A percentile compares a stretch with the other conserved stretches of the same genome.
These are phyloP conservation scores for Sclerotinia sclerotiorum DNA, from an alignment of 2,329 filamentous ascomycete genomes.

Conservation along the genomic window DNA sequence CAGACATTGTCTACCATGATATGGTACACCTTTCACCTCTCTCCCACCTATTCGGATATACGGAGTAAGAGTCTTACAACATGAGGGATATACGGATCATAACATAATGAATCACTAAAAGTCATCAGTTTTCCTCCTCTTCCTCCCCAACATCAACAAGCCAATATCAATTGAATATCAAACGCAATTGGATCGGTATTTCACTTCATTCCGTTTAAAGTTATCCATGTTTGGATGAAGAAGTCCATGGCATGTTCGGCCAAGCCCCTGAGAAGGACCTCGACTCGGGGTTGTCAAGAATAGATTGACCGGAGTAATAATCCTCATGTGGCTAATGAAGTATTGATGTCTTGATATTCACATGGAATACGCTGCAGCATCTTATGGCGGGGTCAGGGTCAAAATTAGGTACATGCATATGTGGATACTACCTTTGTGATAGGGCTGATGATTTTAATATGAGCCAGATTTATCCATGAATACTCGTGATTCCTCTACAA, in stretches of 20 bases:
- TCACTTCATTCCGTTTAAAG: no score
- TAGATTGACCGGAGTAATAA: neutral
- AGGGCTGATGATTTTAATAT: slow-evolving; percentile 3
- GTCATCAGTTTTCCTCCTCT: neutral
- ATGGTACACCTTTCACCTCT: neutral
- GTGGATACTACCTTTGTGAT: neutral
- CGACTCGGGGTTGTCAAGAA: neutral
- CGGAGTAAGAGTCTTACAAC: neutral
- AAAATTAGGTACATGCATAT: neutral
- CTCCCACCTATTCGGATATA: neutral
- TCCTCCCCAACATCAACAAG: neutral
- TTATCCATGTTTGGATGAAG: neutral
- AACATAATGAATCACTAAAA: neutral
- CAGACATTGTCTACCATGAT: neutral
- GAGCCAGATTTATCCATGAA: neutral
- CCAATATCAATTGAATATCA: neutral
- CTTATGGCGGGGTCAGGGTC: neutral
- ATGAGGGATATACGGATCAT: neutral
- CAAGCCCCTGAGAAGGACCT: neutral
- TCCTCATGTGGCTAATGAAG: no score
- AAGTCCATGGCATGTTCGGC: neutral
- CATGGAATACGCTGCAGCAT: neutral
- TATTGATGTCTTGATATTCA: no score
- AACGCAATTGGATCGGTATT: neutral
- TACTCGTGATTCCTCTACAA: neutral